phyloP scores from a whole-genome alignment of 176 grass and related monocot species.

The Luzula sylvatica region DNA sequence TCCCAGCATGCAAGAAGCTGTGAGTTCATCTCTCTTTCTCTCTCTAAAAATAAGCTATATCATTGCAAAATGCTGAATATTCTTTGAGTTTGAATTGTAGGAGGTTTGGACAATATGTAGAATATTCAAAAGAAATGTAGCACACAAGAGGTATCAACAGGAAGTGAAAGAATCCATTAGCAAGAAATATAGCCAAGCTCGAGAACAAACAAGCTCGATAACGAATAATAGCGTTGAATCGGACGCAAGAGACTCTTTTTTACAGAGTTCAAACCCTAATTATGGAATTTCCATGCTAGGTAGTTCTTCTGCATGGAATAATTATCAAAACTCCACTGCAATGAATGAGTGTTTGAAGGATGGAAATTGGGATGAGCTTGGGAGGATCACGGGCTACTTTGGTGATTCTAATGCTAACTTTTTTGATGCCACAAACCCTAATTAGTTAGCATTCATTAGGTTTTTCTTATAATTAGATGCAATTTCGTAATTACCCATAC shows the following conservation, averaged over 20 bases:
- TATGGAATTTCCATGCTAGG: conserved; percentile 14
- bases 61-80: too few species aligned
- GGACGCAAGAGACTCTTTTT: conserved; percentile 38
- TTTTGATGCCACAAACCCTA: conserved; percentile 26
- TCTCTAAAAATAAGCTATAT: too few species aligned
- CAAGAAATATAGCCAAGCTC: neutral
- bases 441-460: neutral
- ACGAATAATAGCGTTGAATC: conserved; percentile 64
- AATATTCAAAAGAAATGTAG: conserved; percentile 64
- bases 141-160: conserved; percentile 46
- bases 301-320: conserved; percentile 10
- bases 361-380: conserved; percentile 55
- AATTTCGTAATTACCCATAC: neutral
- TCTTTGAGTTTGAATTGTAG: conserved; percentile 16
- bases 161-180: conserved; percentile 20
- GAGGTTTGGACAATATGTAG: conserved; percentile 90
- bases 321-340: conserved; percentile 28
- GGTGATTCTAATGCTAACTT: conserved; percentile 21
- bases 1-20: conserved; percentile 66
- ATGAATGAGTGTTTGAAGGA: conserved; percentile 34
- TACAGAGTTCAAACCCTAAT: conserved; percentile 16
- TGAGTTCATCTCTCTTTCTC: conserved; percentile 25
- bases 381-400: conserved; percentile 44
- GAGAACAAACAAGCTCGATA: conserved; percentile 30
- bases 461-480: neutral